Evolutionary conservation across 768 basidiomycete genomes (phyloP).

Genomic region (Leccinellum rugosiceps): DNA sequence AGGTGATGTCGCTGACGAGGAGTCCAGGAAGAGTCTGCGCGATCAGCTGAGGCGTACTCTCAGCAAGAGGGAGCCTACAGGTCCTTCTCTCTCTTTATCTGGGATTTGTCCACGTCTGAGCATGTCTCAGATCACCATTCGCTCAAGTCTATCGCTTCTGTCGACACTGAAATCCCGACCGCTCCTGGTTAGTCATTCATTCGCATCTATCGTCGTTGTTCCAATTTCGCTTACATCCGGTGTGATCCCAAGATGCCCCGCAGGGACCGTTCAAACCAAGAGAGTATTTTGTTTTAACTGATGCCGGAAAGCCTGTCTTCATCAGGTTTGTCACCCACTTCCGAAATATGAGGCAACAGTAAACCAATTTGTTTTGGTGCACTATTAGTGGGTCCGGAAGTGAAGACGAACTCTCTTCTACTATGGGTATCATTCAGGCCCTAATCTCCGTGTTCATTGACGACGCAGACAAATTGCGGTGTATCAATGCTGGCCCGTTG

Average conservation of each 20-base stretch:
- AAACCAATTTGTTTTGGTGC: not conserved
- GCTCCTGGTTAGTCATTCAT: slow-evolving; percentile 17
- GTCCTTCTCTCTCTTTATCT: slow-evolving; percentile 27
- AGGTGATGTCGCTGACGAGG: slow-evolving; percentile 46
- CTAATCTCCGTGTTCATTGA: slow-evolving; percentile 95
- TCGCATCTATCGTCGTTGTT: not conserved
- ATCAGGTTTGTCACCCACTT: slow-evolving; percentile 53
- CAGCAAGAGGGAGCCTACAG: slow-evolving; percentile 47
- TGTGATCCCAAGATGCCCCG: slow-evolving; percentile 7
- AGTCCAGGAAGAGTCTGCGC: slow-evolving; percentile 60
- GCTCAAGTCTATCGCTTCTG: slow-evolving; percentile 12
- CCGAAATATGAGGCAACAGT: not conserved
- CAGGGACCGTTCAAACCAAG: slow-evolving; percentile 45
- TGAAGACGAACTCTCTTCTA: slow-evolving; percentile 65
- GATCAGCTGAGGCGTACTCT: slow-evolving; percentile 72
- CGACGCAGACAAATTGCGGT: slow-evolving; percentile 81
- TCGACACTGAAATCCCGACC: slow-evolving; percentile 36
- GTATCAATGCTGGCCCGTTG: slow-evolving; percentile 77
- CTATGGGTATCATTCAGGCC: slow-evolving; percentile 92
- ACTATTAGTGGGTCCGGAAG: slow-evolving; percentile 46
- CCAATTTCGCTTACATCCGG: not conserved
- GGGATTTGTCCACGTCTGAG: slow-evolving; percentile 8
- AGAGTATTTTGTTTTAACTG: slow-evolving; percentile 89
- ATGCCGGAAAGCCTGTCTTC: slow-evolving; percentile 98
- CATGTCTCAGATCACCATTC: slow-evolving; percentile 10